Base-by-base conservation (phyloP, 176 grass and related monocot species). In the Thinopyrum elongatum region DNA sequence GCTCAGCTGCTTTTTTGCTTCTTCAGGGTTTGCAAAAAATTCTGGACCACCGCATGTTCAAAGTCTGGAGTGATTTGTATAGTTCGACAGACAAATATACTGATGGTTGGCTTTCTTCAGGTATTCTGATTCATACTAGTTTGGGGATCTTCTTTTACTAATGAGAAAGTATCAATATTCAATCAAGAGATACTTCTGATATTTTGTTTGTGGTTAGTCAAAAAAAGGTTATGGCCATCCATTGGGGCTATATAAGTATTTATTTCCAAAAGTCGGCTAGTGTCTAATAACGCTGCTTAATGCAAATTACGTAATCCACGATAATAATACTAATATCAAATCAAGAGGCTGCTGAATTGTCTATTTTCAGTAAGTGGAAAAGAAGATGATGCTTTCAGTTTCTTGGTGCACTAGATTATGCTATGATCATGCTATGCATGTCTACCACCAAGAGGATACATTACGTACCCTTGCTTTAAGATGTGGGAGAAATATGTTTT, bases 1-100 rank as follows among this genome's bases (percentile, higher is more conserved):
- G 65, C 23, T 90, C 59, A 77, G 60, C 34, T 84, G 6, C 17
- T 57, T 71, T 82, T 3, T 68, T 76, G 74, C 80, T 76, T 66
- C 76, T 82, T n/a, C 84, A 98, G 96, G 96, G 96, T 75, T 85
- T 98, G 92, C 86, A 92, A 64, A 92, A 95, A 63, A 64, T 95
- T 70, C 88, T 98, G 28, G 96, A 98, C 65, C 72, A 94, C 77
- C 86, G 88, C 74, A 92, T 92, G 82, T 31, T 94, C 30, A 92
- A 94, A 94, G 67, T 87, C 71, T 98, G 96, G 90, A 92, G 90
- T 72, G 96, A 98, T 89, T 77, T 95, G 42, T 98, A 98, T 65
- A 89, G 44, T 86, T 82, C 82, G 27, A 95, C 96, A n/a, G 96
- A 98, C 57, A 86, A 74, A 79, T 95, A 91, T 80, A 92, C 91